Evolutionary conservation across 176 grass and related monocot species (phyloP).

Genomic region (Oryza officinalis): DNA sequence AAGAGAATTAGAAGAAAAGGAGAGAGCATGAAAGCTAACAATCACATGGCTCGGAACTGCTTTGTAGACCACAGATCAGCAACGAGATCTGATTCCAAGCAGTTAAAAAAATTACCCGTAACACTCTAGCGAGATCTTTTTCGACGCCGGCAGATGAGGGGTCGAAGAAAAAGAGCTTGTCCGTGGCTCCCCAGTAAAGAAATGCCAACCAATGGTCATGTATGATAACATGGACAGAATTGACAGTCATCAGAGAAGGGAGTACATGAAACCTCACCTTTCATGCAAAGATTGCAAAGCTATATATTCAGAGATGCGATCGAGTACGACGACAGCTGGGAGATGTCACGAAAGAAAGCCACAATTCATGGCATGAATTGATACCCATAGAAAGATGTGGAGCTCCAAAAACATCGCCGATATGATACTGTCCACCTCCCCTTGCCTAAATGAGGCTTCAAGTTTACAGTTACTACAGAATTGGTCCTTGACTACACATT

Average conservation of each 20-base stretch:
- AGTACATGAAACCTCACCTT: neutral
- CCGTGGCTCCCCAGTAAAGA: constrained; percentile 15
- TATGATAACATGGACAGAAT: neutral
- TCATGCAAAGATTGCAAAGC: constrained; percentile 19
- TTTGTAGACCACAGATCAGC: neutral
- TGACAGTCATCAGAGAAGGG: neutral
- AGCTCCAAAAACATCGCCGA: constrained; percentile 47
- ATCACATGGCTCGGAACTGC: neutral
- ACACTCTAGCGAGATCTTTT: neutral
- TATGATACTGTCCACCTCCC: constrained; percentile 29
- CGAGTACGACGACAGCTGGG: neutral
- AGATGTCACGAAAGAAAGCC: constrained; percentile 13
- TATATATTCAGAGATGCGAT: neutral
- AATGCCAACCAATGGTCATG: neutral
- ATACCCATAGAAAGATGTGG: constrained; percentile 19
- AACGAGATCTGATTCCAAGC: neutral
- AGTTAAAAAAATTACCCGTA: neutral
- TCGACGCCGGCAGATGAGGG: neutral
- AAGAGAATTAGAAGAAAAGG: neutral
- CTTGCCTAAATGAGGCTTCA: constrained; percentile 10
- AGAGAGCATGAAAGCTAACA: neutral
- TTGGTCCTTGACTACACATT: neutral
- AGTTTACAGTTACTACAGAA: constrained; percentile 24
- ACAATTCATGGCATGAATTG: constrained; percentile 10
- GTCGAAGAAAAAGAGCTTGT: constrained; percentile 4